Evolutionary conservation across 345 rosid genomes (phyloP), one percentile per base, ranked within the genome.

Genomic region (Salix arbutifolia): DNA sequence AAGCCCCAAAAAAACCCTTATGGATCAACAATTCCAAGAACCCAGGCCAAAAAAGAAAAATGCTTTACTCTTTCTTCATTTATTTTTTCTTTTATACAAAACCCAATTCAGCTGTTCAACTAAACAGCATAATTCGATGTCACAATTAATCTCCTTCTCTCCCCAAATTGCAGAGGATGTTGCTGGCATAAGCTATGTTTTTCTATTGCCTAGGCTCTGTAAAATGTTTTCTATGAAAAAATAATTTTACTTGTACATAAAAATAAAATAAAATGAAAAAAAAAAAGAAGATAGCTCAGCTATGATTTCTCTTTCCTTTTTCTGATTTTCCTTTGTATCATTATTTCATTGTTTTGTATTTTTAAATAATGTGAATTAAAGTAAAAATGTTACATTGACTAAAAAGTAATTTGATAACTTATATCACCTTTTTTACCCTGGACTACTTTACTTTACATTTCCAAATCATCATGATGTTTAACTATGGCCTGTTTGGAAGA

Each of bases 1-100:
- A 28, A 58, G 31, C 8, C 65, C 74, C 53, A 46, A 46, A 69
- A 74, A 69, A 74, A 48, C 75, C 78, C 67, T 79, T 62, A 65
- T 40, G 46, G 78, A 79, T 79, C 66, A 74, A 74, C 40, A 60
- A 68, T 46, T 67, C 38, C 19, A 25, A 53, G 11, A n/a, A 69
- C 42, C 23, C 26, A 42, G 13, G 42, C 17, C 38, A 23, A 42
- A 23, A 21, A 40, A n/a, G 16, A 12, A 44, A 25, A 69, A 6
- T 23, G 5, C 25, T 18, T 33, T 18, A 66, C n/a, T 66, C 69
- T 31, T 33, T 18, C 1, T 17, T 31, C 2, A 9, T 30, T 7
- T 35, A 16, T 30, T 66, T 26, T 6, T 16, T 46, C 52, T 46
- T 46, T 14, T 4, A 58, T 10, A 58, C 48, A 61, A 46, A 70